Percentiles rank a stretch among this genome's conserved stretches.
Conservation (phyloP, 225 moss, liverwort and hornwort genomes). For the Pleurozium schreberi region DNA sequence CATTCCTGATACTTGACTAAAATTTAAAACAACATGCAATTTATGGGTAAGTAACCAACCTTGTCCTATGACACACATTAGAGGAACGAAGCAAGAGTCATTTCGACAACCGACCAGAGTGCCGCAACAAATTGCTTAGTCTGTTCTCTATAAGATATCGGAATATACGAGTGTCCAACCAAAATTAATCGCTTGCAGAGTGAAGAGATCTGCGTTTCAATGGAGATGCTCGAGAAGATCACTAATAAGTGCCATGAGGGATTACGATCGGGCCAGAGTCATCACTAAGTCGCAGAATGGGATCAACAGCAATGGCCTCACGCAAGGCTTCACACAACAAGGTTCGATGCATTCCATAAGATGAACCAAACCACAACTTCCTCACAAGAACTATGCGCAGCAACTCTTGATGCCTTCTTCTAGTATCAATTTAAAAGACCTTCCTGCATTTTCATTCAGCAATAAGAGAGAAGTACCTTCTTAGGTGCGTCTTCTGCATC, state of each 20-base stretch:
- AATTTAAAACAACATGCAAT: neutral
- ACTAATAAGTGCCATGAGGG: neutral
- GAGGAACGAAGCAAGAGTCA: neutral
- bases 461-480: slow-evolving; percentile 31
- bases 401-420: neutral
- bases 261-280: neutral
- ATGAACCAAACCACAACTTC: neutral
- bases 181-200: neutral
- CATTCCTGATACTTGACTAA: neutral
- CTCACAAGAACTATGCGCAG: neutral
- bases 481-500: slow-evolving; percentile 34
- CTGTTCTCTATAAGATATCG: neutral
- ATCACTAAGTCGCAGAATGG: neutral
- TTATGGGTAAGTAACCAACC: neutral
- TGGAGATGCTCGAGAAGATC: neutral
- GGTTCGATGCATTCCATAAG: neutral
- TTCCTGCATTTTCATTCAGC: neutral
- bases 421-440: neutral
- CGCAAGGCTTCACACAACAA: neutral
- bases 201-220: neutral
- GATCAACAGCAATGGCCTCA: neutral
- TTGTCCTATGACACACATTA: neutral
- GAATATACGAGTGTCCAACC: neutral
- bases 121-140: neutral
- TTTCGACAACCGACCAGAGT: neutral